Percentiles rank a stretch among this genome's conserved stretches.
phyloP scores from a whole-genome alignment of 108 stramenopile species.

The Fragilaria radians region DNA sequence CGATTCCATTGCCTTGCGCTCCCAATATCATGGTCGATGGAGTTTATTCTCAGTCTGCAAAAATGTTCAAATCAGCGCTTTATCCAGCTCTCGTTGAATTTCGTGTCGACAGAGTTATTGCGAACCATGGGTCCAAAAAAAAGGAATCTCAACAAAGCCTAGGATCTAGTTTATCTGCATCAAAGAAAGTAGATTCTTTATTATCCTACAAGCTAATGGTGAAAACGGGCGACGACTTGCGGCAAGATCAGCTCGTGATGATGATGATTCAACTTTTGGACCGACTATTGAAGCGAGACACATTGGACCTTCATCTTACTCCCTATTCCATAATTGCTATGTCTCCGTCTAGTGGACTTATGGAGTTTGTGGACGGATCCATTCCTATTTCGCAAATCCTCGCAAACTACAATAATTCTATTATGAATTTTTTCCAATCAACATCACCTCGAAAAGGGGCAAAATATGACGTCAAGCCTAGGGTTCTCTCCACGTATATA shows the following conservation, averaged over 20 bases:
- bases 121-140: neutral
- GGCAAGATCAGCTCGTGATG: conserved; percentile 98
- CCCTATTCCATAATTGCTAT: conserved; percentile 86
- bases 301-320: conserved; percentile 86
- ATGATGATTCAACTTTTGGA: conserved; percentile 99
- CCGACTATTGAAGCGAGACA: conserved; percentile 87
- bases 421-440: conserved; percentile 63
- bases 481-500: conserved; percentile 89
- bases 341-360: conserved; percentile 83
- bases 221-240: conserved; percentile 98
- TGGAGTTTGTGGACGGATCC: conserved; percentile 94
- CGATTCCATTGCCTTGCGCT: conserved; percentile 91
- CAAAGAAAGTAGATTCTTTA: conserved; percentile 7
- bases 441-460: conserved; percentile 58
- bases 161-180: neutral
- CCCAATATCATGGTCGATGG: conserved; percentile 79
- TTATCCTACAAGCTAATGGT: conserved; percentile 86
- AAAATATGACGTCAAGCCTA: conserved; percentile 57
- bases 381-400: conserved; percentile 88
- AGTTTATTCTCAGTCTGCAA: conserved; percentile 47
- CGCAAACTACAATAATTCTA: conserved; percentile 74
- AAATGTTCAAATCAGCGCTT: conserved; percentile 91
- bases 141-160: neutral
- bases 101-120: conserved; percentile 40
- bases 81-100: conserved; percentile 96